A percentile compares a stretch with the other conserved stretches of the same genome.
phyloP scores from a whole-genome alignment of 2,329 filamentous ascomycete species.

The Bipolaris sorokiniana region DNA sequence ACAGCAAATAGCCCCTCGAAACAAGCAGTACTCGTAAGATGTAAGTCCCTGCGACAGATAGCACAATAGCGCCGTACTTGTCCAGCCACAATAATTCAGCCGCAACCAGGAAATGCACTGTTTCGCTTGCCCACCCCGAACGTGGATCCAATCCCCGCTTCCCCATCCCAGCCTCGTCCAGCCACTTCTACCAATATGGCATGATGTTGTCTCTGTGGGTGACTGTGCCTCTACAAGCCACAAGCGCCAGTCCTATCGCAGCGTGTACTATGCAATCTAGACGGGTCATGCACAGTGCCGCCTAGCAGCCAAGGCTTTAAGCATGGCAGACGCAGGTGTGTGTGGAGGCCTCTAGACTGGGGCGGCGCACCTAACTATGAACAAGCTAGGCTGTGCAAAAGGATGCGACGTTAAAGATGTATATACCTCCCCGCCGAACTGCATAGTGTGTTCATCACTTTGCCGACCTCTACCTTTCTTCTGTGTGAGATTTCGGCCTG shows the following conservation, averaged over 20 bases:
- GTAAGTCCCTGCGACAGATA: background rate
- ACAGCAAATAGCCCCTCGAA: background rate
- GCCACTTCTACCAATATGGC: conserved; percentile 1
- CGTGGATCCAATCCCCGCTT: background rate
- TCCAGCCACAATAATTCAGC: conserved; percentile 5
- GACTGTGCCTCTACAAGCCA: background rate
- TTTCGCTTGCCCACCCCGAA: conserved; percentile 4
- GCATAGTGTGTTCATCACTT: background rate
- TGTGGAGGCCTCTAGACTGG: conserved; percentile 4
- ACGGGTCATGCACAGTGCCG: background rate
- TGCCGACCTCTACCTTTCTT: background rate
- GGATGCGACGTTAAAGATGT: conserved; percentile 7
- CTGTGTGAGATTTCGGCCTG: background rate
- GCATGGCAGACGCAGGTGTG: conserved; percentile 6
- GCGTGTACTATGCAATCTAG: background rate
- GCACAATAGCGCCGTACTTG: background rate
- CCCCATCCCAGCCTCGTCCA: background rate
- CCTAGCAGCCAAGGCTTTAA: conserved; percentile 9
- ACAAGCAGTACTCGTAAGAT: background rate
- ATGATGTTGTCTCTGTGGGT: background rate
- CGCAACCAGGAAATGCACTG: conserved; percentile 1
- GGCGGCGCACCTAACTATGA: background rate
- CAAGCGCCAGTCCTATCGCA: conserved; percentile 4
- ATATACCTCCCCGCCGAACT: background rate
- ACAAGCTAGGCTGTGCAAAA: background rate